phyloP scores from a whole-genome alignment of 78 protist species.

The Neovahlkampfia damariscottae region DNA sequence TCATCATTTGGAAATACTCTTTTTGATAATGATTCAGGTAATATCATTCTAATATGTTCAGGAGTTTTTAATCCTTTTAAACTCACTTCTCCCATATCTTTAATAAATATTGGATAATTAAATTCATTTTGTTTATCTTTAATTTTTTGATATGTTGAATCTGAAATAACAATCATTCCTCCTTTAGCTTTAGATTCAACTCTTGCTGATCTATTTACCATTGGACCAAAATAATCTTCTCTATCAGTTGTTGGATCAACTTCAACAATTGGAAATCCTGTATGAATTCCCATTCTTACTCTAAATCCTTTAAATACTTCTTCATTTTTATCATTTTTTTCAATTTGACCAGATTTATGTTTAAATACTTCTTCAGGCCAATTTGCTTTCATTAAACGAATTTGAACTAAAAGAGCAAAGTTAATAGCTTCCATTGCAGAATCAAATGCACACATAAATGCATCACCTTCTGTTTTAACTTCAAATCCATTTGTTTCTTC shows the following conservation, averaged over 20 bases:
- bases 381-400: background rate
- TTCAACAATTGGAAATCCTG: constrained; percentile 28
- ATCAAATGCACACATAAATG: constrained; percentile 24
- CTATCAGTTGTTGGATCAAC: constrained; percentile 34
- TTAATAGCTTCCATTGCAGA: background rate
- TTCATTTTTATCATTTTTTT: background rate
- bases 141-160: too few species aligned
- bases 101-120: too few species aligned
- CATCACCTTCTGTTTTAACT: constrained; percentile 25
- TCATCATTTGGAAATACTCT: too few species aligned
- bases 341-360: background rate
- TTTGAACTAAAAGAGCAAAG: background rate
- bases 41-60: too few species aligned
- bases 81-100: too few species aligned
- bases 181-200: constrained; percentile 28
- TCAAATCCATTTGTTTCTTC: constrained; percentile 7
- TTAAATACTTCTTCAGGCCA: constrained; percentile 16
- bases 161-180: constrained; percentile 44
- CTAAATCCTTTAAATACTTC: constrained; percentile 34
- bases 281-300: constrained; percentile 59
- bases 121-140: too few species aligned
- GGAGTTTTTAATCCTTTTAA: too few species aligned
- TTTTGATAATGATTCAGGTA: too few species aligned
- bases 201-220: constrained; percentile 44
- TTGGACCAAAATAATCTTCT: constrained; percentile 51